Evolutionary conservation across 192 early-diverging fungal species (phyloP).

Genomic region (Jimgerdemannia flammicorona): DNA sequence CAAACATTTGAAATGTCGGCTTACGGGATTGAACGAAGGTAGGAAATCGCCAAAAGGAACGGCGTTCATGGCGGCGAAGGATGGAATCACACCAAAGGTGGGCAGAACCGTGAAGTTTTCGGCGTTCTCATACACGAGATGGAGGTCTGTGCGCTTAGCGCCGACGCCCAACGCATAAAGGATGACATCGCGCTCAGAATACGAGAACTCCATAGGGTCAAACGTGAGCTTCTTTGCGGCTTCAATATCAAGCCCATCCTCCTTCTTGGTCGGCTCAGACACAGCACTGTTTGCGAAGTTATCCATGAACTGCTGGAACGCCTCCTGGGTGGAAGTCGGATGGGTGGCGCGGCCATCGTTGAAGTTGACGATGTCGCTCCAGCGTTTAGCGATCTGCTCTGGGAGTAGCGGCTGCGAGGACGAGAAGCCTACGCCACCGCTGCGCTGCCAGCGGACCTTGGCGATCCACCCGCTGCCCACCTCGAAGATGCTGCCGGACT

Average conservation of each 20-base stretch:
- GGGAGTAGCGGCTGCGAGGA: constrained; percentile 74
- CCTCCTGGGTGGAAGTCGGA: constrained; percentile 73
- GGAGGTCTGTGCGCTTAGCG: constrained; percentile 79
- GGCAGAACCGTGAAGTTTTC: constrained; percentile 85
- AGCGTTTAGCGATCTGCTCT: constrained; percentile 80
- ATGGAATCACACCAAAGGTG: constrained; percentile 88
- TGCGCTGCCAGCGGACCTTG: constrained; percentile 95
- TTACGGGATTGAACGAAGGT: constrained; percentile 72
- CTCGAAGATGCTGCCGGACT: constrained; percentile 91
- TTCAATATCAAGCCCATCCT: constrained; percentile 58
- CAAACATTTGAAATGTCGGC: not conserved
- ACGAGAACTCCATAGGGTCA: constrained; percentile 58
- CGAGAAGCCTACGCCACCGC: constrained; percentile 91
- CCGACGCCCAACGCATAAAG: constrained; percentile 96
- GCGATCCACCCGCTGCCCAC: constrained; percentile 93
- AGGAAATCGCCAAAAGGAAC: constrained; percentile 70
- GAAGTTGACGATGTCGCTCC: constrained; percentile 86
- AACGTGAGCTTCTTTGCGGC: constrained; percentile 54
- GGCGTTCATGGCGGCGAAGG: constrained; percentile 64
- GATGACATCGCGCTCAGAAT: constrained; percentile 87
- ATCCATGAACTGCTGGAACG: constrained; percentile 77
- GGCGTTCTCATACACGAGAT: constrained; percentile 89
- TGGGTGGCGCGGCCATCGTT: constrained; percentile 93
- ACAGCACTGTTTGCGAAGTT: constrained; percentile 64
- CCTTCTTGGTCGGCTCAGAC: constrained; percentile 29